These are phyloP conservation scores for Dothideomycetes sp. DNA, from an alignment of 2,329 filamentous ascomycete genomes.

Conservation along the genomic window DNA sequence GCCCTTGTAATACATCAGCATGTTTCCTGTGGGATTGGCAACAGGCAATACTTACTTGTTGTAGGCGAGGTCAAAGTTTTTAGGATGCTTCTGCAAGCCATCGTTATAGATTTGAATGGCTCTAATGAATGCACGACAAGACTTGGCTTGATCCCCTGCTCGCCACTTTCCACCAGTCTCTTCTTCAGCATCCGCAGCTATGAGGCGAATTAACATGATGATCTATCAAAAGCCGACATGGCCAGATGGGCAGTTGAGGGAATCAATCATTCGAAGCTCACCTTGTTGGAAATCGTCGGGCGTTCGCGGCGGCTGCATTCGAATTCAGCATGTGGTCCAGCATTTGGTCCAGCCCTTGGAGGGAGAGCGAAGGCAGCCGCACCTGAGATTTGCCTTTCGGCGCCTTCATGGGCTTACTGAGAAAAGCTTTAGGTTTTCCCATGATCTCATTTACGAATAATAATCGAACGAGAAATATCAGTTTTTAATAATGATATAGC, in stretches of 20 bases:
- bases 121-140: conserved; percentile 49
- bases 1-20: conserved; percentile 36
- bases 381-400: conserved; percentile 8
- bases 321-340: not conserved
- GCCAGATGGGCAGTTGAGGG: no score
- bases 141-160: conserved; percentile 57
- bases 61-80: conserved; percentile 60
- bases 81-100: conserved; percentile 49
- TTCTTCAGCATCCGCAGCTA: conserved; percentile 55
- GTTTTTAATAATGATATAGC: no score
- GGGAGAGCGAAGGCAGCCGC: not conserved
- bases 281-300: conserved; percentile 58
- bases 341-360: no score
- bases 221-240: not conserved
- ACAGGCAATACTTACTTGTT: conserved; percentile 47
- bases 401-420: conserved; percentile 7
- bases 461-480: no score
- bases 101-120: conserved; percentile 57
- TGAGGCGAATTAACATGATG: no score
- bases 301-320: conserved; percentile 35
- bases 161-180: conserved; percentile 66
- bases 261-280: no score
- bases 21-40: not conserved
- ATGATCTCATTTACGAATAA: not conserved
- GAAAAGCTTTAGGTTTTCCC: conserved; percentile 6